Evolutionary conservation across 2,329 filamentous ascomycete species (phyloP).

Genomic region (Apiospora saccharicola): DNA sequence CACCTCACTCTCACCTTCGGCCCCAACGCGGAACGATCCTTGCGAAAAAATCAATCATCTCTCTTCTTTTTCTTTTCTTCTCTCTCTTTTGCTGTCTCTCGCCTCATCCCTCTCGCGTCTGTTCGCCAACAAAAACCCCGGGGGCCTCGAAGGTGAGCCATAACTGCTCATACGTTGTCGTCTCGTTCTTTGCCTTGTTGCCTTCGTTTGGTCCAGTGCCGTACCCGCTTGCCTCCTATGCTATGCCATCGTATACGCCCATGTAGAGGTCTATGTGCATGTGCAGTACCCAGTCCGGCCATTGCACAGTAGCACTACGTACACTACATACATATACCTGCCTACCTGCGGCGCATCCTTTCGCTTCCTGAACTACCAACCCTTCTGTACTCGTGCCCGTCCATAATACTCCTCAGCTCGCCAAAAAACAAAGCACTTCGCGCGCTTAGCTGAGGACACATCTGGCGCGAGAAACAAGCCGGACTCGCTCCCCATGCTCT

Average conservation of each 20-base stretch:
- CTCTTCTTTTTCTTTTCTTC: neutral
- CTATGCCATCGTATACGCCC: neutral
- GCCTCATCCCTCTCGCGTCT: neutral
- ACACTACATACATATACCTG: slow-evolving; percentile 2
- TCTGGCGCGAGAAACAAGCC: neutral
- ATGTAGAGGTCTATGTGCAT: slow-evolving; percentile 1
- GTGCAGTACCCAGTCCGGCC: neutral
- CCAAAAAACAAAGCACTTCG: neutral
- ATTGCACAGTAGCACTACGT: neutral
- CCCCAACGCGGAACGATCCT: slow-evolving; percentile 7
- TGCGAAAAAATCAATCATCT: neutral
- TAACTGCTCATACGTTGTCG: slow-evolving; percentile 21
- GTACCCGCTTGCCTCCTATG: slow-evolving; percentile 1
- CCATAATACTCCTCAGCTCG: slow-evolving; percentile 4
- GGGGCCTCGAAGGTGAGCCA: slow-evolving; percentile 23
- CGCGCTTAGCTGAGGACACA: neutral
- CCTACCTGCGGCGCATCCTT: neutral
- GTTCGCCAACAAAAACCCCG: neutral
- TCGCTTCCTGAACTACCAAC: slow-evolving; percentile 8
- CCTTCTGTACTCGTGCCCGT: slow-evolving; percentile 7
- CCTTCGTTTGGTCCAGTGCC: slow-evolving; percentile 1
- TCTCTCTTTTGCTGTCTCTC: neutral
- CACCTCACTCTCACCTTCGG: neutral
- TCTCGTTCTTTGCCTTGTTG: slow-evolving; percentile 19
- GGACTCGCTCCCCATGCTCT: slow-evolving; percentile 10